Base-by-base conservation (phyloP, 1,284 basidiomycete species). In the Marasmius fiardii region DNA sequence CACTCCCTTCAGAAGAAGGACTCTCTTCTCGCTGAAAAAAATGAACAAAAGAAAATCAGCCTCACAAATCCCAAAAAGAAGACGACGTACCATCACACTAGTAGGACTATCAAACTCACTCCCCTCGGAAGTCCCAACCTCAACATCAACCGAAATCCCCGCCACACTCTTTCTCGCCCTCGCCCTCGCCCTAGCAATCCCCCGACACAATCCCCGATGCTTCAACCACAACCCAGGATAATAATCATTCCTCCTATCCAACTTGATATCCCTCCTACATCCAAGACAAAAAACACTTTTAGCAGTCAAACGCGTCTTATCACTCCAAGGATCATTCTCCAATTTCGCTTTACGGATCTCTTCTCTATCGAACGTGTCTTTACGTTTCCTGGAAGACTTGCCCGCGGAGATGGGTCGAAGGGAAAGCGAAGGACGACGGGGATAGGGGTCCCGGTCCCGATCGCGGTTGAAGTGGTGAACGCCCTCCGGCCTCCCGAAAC, bases 201-300 rank as follows among this genome's bases (percentile, higher is more conserved):
- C 43, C 8, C 21, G 43, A 44, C 43, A 44, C 2, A 44, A 11
- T 2, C 24, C 43, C 2, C 55, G 50, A 43, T 56, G 55, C 43
- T 56, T 56, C 18, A 43, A 48, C 55, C 55, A 56, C 12, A 56
- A 23, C 0, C 50, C 51, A 20, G 51, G 50, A 39, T 56, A 56
- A 24, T 52, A 56, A 12, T 56, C 50, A n/a, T 51, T 52, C 43
- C 55, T 44, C 20, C 51, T 52, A 39, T 56, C 55, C 24, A 56
- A 39, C 18, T 47, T 41, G 41, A 56, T 53, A 20, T 44, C 35
- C 28, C 52, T 44, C 23, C 43, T 26, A 28, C 55, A 56, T 12
- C 35, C 44, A 21, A 56, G 24, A 41, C 55, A 56, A 24, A 43
- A 56, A 4, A 56, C 55, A 28, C 44, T 48, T 20, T 52, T 44